Conservation (phyloP, 1,284 basidiomycete genomes). For the Megacollybia platyphylla region DNA sequence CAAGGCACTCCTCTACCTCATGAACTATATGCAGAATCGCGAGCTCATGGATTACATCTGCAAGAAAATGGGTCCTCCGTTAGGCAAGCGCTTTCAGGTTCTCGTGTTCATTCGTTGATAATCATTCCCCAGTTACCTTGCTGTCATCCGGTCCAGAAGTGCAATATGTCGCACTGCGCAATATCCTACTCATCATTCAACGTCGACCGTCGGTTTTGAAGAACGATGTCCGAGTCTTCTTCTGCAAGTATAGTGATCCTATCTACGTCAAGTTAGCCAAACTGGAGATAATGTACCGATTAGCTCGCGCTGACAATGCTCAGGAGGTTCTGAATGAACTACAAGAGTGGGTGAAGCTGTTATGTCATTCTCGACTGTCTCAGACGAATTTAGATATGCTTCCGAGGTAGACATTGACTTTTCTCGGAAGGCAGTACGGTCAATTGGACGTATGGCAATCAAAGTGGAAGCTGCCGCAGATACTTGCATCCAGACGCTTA, state of each 20-base stretch:
- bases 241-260: conserved; percentile 99
- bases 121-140: conserved; percentile 57
- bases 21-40: conserved; percentile 98
- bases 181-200: conserved; percentile 95
- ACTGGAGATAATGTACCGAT: conserved; percentile 95
- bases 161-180: conserved; percentile 94
- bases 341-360: conserved; percentile 59
- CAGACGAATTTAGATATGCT: conserved; percentile 59
- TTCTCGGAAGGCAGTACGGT: conserved; percentile 92
- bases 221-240: conserved; percentile 98
- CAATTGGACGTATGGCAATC: conserved; percentile 93
- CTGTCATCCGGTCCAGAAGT: conserved; percentile 96
- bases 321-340: conserved; percentile 88
- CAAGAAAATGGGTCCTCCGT: conserved; percentile 93
- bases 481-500: conserved; percentile 78
- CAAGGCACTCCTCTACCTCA: conserved; percentile 91
- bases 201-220: conserved; percentile 84
- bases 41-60: conserved; percentile 82
- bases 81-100: conserved; percentile 42
- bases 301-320: conserved; percentile 86
- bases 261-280: conserved; percentile 99
- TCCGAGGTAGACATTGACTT: conserved; percentile 98
- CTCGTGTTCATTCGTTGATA: neutral
- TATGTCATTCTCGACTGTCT: neutral
- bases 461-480: conserved; percentile 90